These are phyloP conservation scores for Paraphoma sp. DNA, from an alignment of 2,329 filamentous ascomycete species.

Conservation along the genomic window DNA sequence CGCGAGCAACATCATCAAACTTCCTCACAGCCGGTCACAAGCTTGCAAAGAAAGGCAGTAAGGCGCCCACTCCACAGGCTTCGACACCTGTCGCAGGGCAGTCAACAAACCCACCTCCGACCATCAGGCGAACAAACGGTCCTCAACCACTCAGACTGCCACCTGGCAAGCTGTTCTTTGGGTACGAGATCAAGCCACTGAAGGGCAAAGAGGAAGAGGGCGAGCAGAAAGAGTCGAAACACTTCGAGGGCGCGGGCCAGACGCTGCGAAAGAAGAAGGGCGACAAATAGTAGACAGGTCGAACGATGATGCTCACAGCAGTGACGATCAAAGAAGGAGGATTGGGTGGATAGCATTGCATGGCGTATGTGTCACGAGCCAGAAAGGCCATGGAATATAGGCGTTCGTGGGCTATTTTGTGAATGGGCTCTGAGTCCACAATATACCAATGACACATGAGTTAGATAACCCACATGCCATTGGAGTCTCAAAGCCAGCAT, in stretches of 20 bases:
- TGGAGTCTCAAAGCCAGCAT: too few species aligned
- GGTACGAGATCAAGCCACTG: conserved; percentile 89
- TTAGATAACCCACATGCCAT: background rate
- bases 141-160: conserved; percentile 85
- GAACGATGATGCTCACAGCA: background rate
- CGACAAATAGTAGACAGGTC: conserved; percentile 40
- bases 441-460: background rate
- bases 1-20: conserved; percentile 72
- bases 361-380: conserved; percentile 24
- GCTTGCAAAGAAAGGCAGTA: conserved; percentile 83
- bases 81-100: conserved; percentile 68
- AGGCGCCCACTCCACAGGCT: conserved; percentile 68
- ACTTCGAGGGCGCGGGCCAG: conserved; percentile 83
- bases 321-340: background rate
- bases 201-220: conserved; percentile 73
- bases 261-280: conserved; percentile 79
- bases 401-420: background rate
- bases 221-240: conserved; percentile 68
- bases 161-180: conserved; percentile 93
- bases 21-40: conserved; percentile 83
- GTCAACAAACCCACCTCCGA: conserved; percentile 50
- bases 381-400: conserved; percentile 3
- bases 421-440: background rate
- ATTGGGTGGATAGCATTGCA: conserved; percentile 19
- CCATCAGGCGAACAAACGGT: conserved; percentile 68